Evolutionary conservation across 768 basidiomycete genomes (phyloP), one percentile per base, ranked within the genome.

Genomic region (Nidularia sp.): DNA sequence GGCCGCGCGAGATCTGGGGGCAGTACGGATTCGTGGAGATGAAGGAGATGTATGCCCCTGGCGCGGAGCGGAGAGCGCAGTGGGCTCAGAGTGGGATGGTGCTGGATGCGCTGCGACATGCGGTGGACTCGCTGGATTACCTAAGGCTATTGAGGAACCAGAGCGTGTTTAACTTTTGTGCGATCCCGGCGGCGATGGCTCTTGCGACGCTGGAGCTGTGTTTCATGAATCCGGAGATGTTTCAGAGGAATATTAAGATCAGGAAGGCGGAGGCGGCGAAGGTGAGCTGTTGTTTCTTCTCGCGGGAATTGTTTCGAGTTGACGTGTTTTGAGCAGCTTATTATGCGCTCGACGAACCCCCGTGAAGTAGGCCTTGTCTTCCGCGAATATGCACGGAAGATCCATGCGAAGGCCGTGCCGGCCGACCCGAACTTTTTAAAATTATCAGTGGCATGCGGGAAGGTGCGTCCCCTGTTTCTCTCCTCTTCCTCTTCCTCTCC

Each of bases 171-270:
- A 90, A 90, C 64, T 98, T 98, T 70, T 93, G 91, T 59, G 93
- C 96, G 0, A 90, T 98, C 53, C 96, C 96, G 5, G 90, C 86
- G 13, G 80, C 86, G 9, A 98, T 98, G 95, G 94, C 96, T 0
- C 87, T 99, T 57, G 95, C 96, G 7, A 98, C 96, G 6, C 78
- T 99, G 18, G 82, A 86, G 47, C 68, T 91, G 45, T 96, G 93
- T 67, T 98, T 94, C 73, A 94, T 92, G 90, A 98, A 98, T 70
- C 81, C 81, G 6, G 73, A 72, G 6, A 88, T 98, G 79, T 84
- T 98, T 69, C 79, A 87, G 57, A 70, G 79, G 60, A 95, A 97
- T 65, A 85, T 97, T 65, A 98, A 99, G 72, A 99, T 99, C 55
- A 81, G 95, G 53, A 94, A 93, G 64, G 93, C 93, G 1, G 82